Evolutionary conservation across 139 green algal genomes (phyloP).

Genomic region (Nannochloris sp.): DNA sequence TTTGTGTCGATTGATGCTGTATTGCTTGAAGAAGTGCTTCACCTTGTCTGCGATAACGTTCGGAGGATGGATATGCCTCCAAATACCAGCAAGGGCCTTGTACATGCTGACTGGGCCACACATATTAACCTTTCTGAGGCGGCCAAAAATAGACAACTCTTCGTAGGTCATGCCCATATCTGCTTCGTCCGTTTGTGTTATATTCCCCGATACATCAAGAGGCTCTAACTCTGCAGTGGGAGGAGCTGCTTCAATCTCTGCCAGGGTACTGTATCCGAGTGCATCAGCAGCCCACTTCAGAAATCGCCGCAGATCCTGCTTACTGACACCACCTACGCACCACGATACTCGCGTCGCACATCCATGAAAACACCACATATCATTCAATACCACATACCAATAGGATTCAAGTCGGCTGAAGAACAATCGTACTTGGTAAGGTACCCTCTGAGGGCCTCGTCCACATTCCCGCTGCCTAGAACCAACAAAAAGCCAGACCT

Average conservation of each 20-base stretch:
- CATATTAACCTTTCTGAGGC: slow-evolving; percentile 76
- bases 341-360: background rate
- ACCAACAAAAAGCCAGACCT: slow-evolving; percentile 82
- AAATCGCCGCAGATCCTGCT: slow-evolving; percentile 70
- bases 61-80: slow-evolving; percentile 39
- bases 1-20: slow-evolving; percentile 95
- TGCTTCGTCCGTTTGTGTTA: slow-evolving; percentile 72
- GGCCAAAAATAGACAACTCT: slow-evolving; percentile 82
- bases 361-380: background rate
- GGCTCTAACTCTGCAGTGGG: slow-evolving; percentile 95
- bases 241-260: slow-evolving; percentile 64
- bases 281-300: slow-evolving; percentile 67
- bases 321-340: slow-evolving; percentile 53
- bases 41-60: slow-evolving; percentile 56
- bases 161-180: slow-evolving; percentile 97
- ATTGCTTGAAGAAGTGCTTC: slow-evolving; percentile 93
- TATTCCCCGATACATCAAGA: slow-evolving; percentile 30
- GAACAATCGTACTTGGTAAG: slow-evolving; percentile 92
- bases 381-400: slow-evolving; percentile 27
- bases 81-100: slow-evolving; percentile 35
- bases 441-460: slow-evolving; percentile 85
- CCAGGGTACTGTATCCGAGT: slow-evolving; percentile 71
- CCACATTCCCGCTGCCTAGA: slow-evolving; percentile 90
- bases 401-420: slow-evolving; percentile 93
- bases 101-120: slow-evolving; percentile 90